phyloP scores from a whole-genome alignment of 2,329 filamentous ascomycete genomes.

The Penicillium hesseltinei region DNA sequence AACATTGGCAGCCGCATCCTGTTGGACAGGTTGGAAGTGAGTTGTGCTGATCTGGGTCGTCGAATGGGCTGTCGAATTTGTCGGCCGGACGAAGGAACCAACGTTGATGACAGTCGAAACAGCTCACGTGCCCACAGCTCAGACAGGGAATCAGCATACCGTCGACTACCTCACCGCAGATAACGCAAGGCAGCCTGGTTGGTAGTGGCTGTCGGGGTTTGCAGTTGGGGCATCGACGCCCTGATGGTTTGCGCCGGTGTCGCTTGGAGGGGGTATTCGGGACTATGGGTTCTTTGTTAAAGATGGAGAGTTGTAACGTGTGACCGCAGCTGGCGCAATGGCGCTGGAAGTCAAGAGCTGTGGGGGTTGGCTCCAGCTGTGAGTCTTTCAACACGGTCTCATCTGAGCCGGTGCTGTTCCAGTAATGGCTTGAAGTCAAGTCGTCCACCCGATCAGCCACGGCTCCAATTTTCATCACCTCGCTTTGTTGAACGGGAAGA shows the following conservation, averaged over 20 bases:
- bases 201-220: conserved; percentile 34
- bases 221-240: conserved; percentile 37
- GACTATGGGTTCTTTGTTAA: conserved; percentile 23
- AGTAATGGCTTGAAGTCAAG: conserved; percentile 19
- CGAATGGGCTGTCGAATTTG: conserved; percentile 12
- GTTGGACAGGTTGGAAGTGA: conserved; percentile 41
- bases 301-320: conserved; percentile 38
- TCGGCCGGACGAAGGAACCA: conserved; percentile 38
- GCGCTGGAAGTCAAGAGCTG: conserved; percentile 43
- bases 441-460: conserved; percentile 38
- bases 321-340: conserved; percentile 45
- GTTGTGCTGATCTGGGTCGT: conserved; percentile 12
- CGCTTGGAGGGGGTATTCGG: conserved; percentile 22
- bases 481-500: conserved; percentile 53
- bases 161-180: conserved; percentile 44
- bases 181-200: conserved; percentile 41
- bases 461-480: conserved; percentile 58
- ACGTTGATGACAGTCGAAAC: conserved; percentile 44
- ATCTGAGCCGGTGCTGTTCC: conserved; percentile 29
- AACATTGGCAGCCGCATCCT: conserved; percentile 50
- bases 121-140: conserved; percentile 49
- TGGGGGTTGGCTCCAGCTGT: conserved; percentile 13
- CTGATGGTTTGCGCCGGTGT: conserved; percentile 16
- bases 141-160: conserved; percentile 50
- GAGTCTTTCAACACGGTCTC: conserved; percentile 26